Evolutionary conservation across 768 basidiomycete species (phyloP).

Genomic region (Podaxis pistillaris): DNA sequence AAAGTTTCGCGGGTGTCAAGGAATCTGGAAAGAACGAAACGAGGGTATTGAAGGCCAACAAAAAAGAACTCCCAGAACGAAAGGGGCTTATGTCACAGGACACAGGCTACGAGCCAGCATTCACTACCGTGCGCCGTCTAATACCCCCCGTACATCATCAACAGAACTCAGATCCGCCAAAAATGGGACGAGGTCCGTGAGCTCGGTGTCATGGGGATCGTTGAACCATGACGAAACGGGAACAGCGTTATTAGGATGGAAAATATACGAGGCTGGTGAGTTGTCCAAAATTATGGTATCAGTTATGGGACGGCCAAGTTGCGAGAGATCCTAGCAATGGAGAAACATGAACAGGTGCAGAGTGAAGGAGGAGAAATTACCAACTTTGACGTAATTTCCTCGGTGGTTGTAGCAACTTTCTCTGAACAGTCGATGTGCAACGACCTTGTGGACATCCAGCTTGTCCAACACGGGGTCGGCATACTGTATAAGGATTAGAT

Average conservation of each 20-base stretch:
- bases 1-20: slow-evolving; percentile 5
- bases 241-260: slow-evolving; percentile 98
- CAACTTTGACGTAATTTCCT: slow-evolving; percentile 98
- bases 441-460: slow-evolving; percentile 88
- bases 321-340: slow-evolving; percentile 80
- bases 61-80: background rate
- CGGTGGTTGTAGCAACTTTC: slow-evolving; percentile 99
- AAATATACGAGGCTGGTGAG: slow-evolving; percentile 98
- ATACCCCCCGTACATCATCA: slow-evolving; percentile 87
- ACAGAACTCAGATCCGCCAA: slow-evolving; percentile 82
- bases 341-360: slow-evolving; percentile 8
- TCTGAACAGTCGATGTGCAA: slow-evolving; percentile 91
- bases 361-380: slow-evolving; percentile 16
- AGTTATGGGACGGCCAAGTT: slow-evolving; percentile 89
- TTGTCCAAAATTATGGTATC: slow-evolving; percentile 99
- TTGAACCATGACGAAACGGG: slow-evolving; percentile 99
- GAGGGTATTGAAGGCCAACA: background rate
- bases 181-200: slow-evolving; percentile 95
- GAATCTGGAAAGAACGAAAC: background rate
- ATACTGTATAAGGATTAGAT: slow-evolving; percentile 56
- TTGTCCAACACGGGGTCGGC: slow-evolving; percentile 99
- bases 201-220: slow-evolving; percentile 96
- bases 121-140: slow-evolving; percentile 78
- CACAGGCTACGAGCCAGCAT: slow-evolving; percentile 2
- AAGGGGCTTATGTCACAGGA: background rate